phyloP scores from a whole-genome alignment of 306 rosid genomes.

The Ceratonia siliqua region DNA sequence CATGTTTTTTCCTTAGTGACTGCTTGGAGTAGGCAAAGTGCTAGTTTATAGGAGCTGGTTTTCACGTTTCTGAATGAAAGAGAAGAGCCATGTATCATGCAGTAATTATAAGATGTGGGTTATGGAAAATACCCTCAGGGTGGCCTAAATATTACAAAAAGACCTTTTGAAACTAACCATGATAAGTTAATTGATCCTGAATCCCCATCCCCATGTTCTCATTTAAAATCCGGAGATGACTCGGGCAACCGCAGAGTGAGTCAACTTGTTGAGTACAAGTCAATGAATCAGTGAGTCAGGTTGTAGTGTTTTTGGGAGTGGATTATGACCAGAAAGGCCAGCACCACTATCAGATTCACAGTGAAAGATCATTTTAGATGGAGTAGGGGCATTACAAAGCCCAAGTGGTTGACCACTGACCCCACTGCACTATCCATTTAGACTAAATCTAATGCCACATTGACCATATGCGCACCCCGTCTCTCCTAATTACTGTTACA shows the following conservation, averaged over 20 bases:
- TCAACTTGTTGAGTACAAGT: background rate
- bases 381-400: slow-evolving; percentile 25
- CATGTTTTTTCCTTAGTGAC: slow-evolving; percentile 36
- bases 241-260: background rate
- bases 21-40: background rate
- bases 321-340: slow-evolving; percentile 30
- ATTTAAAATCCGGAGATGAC: background rate
- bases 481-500: slow-evolving; percentile 22
- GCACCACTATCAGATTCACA: background rate
- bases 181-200: no score
- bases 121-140: slow-evolving; percentile 34
- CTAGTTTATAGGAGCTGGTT: background rate
- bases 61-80: slow-evolving; percentile 12
- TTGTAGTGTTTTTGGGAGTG: slow-evolving; percentile 18
- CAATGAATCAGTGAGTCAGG: slow-evolving; percentile 16
- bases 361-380: background rate
- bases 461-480: slow-evolving; percentile 9
- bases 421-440: background rate
- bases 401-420: slow-evolving; percentile 47
- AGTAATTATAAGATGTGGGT: slow-evolving; percentile 39
- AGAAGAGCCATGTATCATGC: background rate
- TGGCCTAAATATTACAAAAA: slow-evolving; percentile 42
- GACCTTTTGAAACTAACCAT: background rate
- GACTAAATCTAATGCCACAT: slow-evolving; percentile 28
- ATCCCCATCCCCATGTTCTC: background rate